phyloP scores from a whole-genome alignment of 345 rosid species.

The Mallotus nudiflorus region DNA sequence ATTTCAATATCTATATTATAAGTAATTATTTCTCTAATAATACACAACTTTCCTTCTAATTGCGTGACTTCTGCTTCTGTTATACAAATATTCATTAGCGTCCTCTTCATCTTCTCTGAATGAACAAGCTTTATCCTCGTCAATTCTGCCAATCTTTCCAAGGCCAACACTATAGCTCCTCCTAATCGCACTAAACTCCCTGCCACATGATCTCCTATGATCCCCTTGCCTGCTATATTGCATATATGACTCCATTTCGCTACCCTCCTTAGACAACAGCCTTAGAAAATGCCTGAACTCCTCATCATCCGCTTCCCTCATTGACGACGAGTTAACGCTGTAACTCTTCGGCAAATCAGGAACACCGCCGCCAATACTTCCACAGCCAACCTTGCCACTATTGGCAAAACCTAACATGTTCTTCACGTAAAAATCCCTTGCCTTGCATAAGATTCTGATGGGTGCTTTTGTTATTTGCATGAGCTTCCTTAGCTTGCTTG shows the following conservation, averaged over 20 bases:
- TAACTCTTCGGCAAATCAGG: slow-evolving; percentile 31
- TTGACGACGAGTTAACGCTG: slow-evolving; percentile 34
- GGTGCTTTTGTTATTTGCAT: slow-evolving; percentile 22
- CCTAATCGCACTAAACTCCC: slow-evolving; percentile 1
- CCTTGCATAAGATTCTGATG: slow-evolving; percentile 36
- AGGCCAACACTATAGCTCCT: slow-evolving; percentile 51
- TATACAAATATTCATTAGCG: not conserved
- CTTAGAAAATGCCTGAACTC: slow-evolving; percentile 23
- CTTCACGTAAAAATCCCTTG: slow-evolving; percentile 36
- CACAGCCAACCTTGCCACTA: slow-evolving; percentile 5
- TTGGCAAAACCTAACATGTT: slow-evolving; percentile 32
- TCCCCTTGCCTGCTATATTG: not conserved
- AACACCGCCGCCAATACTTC: slow-evolving; percentile 21
- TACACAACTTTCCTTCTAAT: slow-evolving; percentile 7
- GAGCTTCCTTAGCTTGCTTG: slow-evolving; percentile 27
- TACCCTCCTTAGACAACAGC: slow-evolving; percentile 18
- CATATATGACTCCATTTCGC: not conserved
- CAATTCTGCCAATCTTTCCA: slow-evolving; percentile 53
- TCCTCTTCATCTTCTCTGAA: slow-evolving; percentile 36
- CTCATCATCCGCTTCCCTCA: slow-evolving; percentile 5
- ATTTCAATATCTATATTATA: too few species aligned
- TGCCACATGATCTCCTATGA: not conserved
- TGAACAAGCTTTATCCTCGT: slow-evolving; percentile 43
- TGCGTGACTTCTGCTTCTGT: slow-evolving; percentile 15
- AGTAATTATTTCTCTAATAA: not conserved